Percentiles rank a stretch among this genome's conserved stretches.
These are phyloP conservation scores for Aspergillus sp. DNA, from an alignment of 2,329 filamentous ascomycete genomes.

Conservation along the genomic window DNA sequence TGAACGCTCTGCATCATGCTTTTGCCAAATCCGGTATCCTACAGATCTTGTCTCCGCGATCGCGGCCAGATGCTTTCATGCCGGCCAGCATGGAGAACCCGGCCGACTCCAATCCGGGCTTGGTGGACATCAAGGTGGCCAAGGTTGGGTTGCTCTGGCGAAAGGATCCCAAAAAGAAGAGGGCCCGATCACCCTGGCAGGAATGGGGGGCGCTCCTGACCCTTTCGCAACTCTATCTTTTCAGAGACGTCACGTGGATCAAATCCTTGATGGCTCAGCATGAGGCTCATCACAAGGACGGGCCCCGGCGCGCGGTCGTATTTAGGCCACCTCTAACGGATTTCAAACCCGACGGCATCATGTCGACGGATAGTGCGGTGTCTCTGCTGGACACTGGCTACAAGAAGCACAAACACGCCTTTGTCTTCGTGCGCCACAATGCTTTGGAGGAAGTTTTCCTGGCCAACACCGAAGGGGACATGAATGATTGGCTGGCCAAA, in stretches of 20 bases:
- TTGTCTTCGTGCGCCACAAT: constrained; percentile 83
- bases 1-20: constrained; percentile 77
- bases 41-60: constrained; percentile 92
- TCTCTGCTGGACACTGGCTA: constrained; percentile 83
- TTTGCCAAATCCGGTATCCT: constrained; percentile 90
- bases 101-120: constrained; percentile 80
- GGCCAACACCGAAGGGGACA: constrained; percentile 83
- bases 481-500: constrained; percentile 96
- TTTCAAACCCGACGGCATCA: constrained; percentile 90
- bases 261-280: constrained; percentile 88
- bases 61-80: constrained; percentile 93
- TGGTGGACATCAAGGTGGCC: constrained; percentile 96
- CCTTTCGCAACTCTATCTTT: constrained; percentile 95
- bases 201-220: constrained; percentile 98
- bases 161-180: constrained; percentile 91
- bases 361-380: constrained; percentile 91
- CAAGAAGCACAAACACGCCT: constrained; percentile 91
- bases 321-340: constrained; percentile 88
- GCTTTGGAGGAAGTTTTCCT: constrained; percentile 87
- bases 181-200: constrained; percentile 93
- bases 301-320: constrained; percentile 73
- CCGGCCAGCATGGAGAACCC: constrained; percentile 83
- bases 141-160: constrained; percentile 95
- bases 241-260: constrained; percentile 88
- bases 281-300: constrained; percentile 76